Evolutionary conservation across 257 asterid species (phyloP).

Genomic region (Catharanthus roseus): DNA sequence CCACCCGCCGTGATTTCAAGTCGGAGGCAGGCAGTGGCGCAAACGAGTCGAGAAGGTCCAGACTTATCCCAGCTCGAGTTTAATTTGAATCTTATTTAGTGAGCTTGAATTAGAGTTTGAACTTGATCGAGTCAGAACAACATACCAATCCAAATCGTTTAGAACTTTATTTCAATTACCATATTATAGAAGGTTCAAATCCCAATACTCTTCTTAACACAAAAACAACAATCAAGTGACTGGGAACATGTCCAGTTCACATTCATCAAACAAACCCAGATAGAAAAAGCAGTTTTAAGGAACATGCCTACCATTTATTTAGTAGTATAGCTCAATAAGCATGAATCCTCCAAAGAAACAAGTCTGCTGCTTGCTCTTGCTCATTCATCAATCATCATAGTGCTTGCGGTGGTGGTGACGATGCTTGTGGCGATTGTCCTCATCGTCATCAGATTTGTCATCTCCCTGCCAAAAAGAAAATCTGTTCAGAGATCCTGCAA

Average conservation of each 20-base stretch:
- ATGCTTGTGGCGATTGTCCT: constrained; percentile 12
- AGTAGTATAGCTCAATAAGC: constrained; percentile 9
- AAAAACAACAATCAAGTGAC: not conserved
- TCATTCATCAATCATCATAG: constrained; percentile 21
- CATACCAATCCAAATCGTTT: constrained; percentile 9
- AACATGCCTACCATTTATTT: constrained; percentile 13
- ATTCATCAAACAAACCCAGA: too few relatives aligned
- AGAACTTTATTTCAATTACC: constrained; percentile 14
- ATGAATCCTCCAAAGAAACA: constrained; percentile 8
- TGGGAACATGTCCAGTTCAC: not conserved
- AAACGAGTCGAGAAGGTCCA: too few relatives aligned
- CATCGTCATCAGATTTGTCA: constrained; percentile 22
- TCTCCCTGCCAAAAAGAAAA: constrained; percentile 20
- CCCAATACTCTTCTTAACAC: too few relatives aligned
- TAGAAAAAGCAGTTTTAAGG: constrained; percentile 4
- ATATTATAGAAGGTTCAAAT: not conserved
- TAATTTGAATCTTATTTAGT: too few relatives aligned
- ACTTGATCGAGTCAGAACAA: too few relatives aligned
- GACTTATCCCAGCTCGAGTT: too few relatives aligned
- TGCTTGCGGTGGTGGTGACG: constrained; percentile 25
- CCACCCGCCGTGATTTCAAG: too few relatives aligned
- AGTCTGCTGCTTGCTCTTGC: not conserved
- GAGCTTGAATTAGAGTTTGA: too few relatives aligned
- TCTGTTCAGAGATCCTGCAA: too few relatives aligned
- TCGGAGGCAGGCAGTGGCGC: too few relatives aligned